These are phyloP conservation scores for Tolypocladium inflatum DNA, from an alignment of 2,329 filamentous ascomycete genomes.

Conservation along the genomic window DNA sequence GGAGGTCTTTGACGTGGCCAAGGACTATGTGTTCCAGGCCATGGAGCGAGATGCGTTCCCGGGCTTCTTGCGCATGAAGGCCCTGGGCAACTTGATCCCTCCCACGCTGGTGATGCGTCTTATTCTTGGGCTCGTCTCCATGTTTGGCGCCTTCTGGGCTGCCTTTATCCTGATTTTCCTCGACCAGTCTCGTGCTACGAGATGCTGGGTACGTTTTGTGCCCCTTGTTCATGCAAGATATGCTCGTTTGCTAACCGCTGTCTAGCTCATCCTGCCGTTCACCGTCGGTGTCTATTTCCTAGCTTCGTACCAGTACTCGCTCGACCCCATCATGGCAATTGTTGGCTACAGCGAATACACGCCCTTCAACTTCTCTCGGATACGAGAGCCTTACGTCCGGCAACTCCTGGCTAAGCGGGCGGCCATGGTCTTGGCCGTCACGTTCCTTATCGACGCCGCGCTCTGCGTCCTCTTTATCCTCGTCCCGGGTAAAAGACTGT, in stretches of 20 bases:
- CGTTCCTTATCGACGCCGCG: conserved; percentile 67
- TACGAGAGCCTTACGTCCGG: conserved; percentile 85
- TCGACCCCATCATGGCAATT: conserved; percentile 85
- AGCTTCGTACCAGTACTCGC: conserved; percentile 86
- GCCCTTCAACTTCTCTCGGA: conserved; percentile 80
- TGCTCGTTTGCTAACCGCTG: conserved; percentile 9
- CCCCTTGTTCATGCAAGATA: conserved; percentile 2
- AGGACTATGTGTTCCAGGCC: conserved; percentile 98
- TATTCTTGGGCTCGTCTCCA: conserved; percentile 68
- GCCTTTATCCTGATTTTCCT: conserved; percentile 91
- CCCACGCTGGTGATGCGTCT: conserved; percentile 79
- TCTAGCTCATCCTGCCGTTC: conserved; percentile 70
- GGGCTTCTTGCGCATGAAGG: conserved; percentile 89
- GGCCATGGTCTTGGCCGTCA: conserved; percentile 68
- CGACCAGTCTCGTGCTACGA: conserved; percentile 60
- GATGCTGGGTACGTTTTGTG: conserved; percentile 67
- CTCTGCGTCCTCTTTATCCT: conserved; percentile 87
- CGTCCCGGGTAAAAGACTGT: conserved; percentile 80
- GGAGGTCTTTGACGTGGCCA: conserved; percentile 92
- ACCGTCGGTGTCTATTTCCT: conserved; percentile 83
- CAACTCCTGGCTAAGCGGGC: conserved; percentile 77
- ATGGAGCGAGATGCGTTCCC: conserved; percentile 99
- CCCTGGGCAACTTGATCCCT: conserved; percentile 89
- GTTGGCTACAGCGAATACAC: conserved; percentile 94
- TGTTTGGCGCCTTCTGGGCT: conserved; percentile 92